Conservation (phyloP, 352 stramenopile species). For the Globisporangium mamillatum region DNA sequence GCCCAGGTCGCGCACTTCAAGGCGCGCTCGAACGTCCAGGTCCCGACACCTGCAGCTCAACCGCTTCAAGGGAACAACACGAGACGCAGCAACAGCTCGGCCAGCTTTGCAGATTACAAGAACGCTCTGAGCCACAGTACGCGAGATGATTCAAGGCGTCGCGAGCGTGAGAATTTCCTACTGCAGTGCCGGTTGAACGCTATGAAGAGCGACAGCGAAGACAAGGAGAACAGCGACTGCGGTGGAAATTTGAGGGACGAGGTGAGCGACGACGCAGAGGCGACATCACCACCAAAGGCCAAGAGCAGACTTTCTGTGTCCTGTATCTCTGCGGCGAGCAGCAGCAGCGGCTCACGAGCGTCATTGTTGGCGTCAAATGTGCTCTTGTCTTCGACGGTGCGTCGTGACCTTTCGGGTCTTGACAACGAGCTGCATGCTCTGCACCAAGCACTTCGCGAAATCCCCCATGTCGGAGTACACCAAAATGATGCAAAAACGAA, state of each 20-base stretch:
- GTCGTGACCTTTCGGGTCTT: conserved; percentile 44
- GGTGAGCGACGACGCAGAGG: neutral
- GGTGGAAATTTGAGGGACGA: neutral
- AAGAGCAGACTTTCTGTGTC: neutral
- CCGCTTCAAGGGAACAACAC: neutral
- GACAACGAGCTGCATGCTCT: conserved; percentile 20
- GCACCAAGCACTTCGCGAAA: conserved; percentile 5
- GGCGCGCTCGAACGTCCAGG: conserved; percentile 11
- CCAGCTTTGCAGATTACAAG: neutral
- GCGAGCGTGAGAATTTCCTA: neutral
- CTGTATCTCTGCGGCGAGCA: neutral
- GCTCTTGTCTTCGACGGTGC: neutral
- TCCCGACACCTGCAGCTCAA: neutral
- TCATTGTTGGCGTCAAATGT: neutral
- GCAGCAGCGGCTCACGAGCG: neutral
- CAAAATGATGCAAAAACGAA: neutral
- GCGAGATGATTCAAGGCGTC: neutral
- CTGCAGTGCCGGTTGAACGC: conserved; percentile 3
- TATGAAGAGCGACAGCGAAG: neutral
- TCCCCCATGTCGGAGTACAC: neutral
- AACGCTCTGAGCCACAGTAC: neutral
- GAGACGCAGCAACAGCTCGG: neutral
- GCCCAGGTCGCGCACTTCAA: conserved; percentile 26
- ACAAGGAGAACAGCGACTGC: neutral
- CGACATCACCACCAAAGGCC: neutral